Evolutionary conservation across 352 stramenopile genomes (phyloP).

Genomic region (Phytophthora multivora): DNA sequence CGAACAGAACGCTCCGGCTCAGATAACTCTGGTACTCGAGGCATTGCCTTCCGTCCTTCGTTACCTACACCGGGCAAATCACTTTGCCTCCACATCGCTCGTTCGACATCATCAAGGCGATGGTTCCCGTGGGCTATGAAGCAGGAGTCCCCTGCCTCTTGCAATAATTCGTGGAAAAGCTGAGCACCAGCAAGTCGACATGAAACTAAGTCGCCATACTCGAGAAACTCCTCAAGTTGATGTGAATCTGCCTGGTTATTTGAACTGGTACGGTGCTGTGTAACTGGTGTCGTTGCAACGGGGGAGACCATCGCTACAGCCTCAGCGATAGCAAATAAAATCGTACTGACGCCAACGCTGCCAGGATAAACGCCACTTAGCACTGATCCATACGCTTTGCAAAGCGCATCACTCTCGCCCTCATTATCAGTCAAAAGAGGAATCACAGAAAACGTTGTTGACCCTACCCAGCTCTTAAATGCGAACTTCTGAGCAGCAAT

Average conservation of each 20-base stretch:
- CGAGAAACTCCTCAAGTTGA: conserved; percentile 50
- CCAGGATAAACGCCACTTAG: conserved; percentile 46
- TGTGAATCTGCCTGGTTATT: conserved; percentile 5
- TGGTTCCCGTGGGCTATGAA: conserved; percentile 17
- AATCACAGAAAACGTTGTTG: conserved; percentile 45
- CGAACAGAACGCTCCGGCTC: conserved; percentile 51
- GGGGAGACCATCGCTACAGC: conserved; percentile 29
- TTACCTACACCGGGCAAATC: conserved; percentile 78
- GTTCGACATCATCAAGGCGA: conserved; percentile 58
- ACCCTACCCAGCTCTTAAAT: conserved; percentile 70
- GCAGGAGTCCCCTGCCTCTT: conserved; percentile 27
- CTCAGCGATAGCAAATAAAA: conserved; percentile 63
- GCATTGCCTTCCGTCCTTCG: conserved; percentile 63
- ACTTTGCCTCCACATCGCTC: conserved; percentile 53
- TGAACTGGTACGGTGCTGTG: neutral
- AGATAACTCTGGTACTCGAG: conserved; percentile 36
- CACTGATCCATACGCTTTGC: conserved; percentile 38
- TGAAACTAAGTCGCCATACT: conserved; percentile 48
- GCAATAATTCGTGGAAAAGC: conserved; percentile 20
- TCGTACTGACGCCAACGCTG: conserved; percentile 51
- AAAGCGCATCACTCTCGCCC: neutral
- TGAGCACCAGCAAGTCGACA: conserved; percentile 35
- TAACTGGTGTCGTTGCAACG: neutral
- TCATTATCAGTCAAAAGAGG: conserved; percentile 11
- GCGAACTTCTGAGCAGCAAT: conserved; percentile 52